Evolutionary conservation across 2,329 filamentous ascomycete species (phyloP).

Genomic region (Paraconiothyrium brasiliense): DNA sequence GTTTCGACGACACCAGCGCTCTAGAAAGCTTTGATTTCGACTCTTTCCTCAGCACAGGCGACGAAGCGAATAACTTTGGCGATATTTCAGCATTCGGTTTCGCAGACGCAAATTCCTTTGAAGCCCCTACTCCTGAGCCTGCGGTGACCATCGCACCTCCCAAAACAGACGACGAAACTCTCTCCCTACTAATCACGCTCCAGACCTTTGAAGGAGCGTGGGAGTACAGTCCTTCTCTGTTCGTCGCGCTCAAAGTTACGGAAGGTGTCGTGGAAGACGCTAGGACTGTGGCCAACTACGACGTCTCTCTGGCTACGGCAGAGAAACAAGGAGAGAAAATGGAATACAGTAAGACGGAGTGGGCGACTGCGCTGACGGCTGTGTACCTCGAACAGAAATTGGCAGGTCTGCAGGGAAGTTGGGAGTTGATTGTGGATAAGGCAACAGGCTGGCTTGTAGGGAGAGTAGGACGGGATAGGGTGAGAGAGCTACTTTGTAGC

Average conservation of each 20-base stretch:
- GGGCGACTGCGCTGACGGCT: slow-evolving; percentile 57
- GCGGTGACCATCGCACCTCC: not conserved
- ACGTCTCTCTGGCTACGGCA: not conserved
- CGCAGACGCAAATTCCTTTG: not conserved
- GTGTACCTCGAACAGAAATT: slow-evolving; percentile 60
- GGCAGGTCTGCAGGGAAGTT: slow-evolving; percentile 61
- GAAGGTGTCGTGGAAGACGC: not conserved
- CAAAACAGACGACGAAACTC: slow-evolving; percentile 30
- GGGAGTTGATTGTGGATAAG: slow-evolving; percentile 72
- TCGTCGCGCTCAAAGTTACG: slow-evolving; percentile 17
- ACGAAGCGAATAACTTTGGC: slow-evolving; percentile 1
- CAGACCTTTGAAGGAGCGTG: slow-evolving; percentile 68
- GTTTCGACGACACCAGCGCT: not conserved
- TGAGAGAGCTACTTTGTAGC: slow-evolving; percentile 14
- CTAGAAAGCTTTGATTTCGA: slow-evolving; percentile 3
- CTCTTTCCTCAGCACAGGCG: not conserved
- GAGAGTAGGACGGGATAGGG: slow-evolving; percentile 11
- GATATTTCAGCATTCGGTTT: not conserved
- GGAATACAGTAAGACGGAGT: slow-evolving; percentile 19
- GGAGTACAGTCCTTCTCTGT: slow-evolving; percentile 47
- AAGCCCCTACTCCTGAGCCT: too few relatives aligned
- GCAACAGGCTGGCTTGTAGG: slow-evolving; percentile 56
- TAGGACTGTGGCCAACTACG: slow-evolving; percentile 22
- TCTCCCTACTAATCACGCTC: slow-evolving; percentile 60
- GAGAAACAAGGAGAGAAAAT: not conserved